Evolutionary conservation across 2,329 filamentous ascomycete genomes (phyloP).

Genomic region (Chaetomium sp.): DNA sequence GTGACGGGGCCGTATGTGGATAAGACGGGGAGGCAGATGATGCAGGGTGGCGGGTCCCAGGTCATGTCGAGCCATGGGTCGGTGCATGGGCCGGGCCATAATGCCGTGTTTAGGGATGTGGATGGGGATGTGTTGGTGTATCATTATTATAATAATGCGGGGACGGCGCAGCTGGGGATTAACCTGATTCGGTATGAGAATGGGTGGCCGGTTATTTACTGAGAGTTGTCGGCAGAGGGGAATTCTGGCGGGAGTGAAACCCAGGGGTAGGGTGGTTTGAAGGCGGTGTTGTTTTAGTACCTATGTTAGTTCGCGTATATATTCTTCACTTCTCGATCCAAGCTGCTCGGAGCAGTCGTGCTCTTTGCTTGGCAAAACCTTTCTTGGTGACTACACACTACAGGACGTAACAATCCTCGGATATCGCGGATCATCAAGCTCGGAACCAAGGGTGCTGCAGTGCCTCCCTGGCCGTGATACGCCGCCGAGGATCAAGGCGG

Average conservation of each 20-base stretch:
- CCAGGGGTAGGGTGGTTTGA: neutral
- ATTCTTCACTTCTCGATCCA: neutral
- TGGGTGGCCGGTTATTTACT: slow-evolving; percentile 18
- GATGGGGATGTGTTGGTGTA: slow-evolving; percentile 62
- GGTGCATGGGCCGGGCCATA: slow-evolving; percentile 65
- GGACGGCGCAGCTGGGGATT: slow-evolving; percentile 13
- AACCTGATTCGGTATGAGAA: slow-evolving; percentile 16
- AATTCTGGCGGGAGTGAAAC: neutral
- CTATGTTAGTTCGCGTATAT: neutral
- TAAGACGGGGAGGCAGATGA: slow-evolving; percentile 54
- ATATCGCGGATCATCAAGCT: neutral
- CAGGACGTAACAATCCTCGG: neutral
- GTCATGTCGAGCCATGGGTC: slow-evolving; percentile 59
- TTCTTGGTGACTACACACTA: neutral
- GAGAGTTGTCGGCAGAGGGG: neutral
- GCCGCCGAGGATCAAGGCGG: slow-evolving; percentile 15
- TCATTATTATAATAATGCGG: slow-evolving; percentile 48
- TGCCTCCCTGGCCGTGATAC: slow-evolving; percentile 21
- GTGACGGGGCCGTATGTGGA: slow-evolving; percentile 61
- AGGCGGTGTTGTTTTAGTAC: neutral
- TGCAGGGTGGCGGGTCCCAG: slow-evolving; percentile 57
- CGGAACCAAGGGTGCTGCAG: slow-evolving; percentile 20
- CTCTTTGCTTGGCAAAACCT: neutral
- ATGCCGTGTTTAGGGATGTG: slow-evolving; percentile 58
- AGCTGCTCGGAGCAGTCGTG: neutral